phyloP scores from a whole-genome alignment of 192 early-diverging fungal genomes.

The Backusella liffmaniae region DNA sequence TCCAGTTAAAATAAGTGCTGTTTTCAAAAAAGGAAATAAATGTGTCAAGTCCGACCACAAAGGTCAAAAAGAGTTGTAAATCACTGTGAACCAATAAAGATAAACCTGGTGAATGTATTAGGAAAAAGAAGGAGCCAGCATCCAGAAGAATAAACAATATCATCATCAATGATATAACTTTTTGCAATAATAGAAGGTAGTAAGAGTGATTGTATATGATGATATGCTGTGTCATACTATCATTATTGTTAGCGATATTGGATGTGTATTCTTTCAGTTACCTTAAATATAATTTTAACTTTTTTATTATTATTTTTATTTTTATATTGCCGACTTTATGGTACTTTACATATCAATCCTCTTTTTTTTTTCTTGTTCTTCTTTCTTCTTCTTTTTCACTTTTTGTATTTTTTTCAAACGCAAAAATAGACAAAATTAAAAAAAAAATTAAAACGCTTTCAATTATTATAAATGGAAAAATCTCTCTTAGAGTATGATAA shows the following conservation, averaged over 20 bases:
- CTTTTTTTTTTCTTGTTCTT: constrained; percentile 5
- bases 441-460: not conserved
- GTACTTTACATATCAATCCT: not conserved
- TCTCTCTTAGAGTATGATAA: constrained; percentile 37
- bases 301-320: not conserved
- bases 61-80: constrained; percentile 8
- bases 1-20: not conserved
- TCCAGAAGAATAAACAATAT: not conserved
- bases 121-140: not conserved
- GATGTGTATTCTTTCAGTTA: not conserved
- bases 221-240: not conserved
- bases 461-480: constrained; percentile 13
- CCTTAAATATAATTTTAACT: not conserved
- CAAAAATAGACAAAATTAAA: not conserved
- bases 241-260: no score
- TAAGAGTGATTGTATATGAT: not conserved
- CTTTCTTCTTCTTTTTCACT: constrained; percentile 8
- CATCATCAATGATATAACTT: not conserved
- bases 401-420: not conserved
- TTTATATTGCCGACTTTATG: not conserved
- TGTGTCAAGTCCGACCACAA: not conserved
- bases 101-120: not conserved
- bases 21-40: constrained; percentile 3
- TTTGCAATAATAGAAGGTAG: not conserved
- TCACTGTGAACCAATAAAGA: constrained; percentile 4